Base-by-base conservation (phyloP, 352 stramenopile genomes). In the Pythium rhizo-oryzae region DNA sequence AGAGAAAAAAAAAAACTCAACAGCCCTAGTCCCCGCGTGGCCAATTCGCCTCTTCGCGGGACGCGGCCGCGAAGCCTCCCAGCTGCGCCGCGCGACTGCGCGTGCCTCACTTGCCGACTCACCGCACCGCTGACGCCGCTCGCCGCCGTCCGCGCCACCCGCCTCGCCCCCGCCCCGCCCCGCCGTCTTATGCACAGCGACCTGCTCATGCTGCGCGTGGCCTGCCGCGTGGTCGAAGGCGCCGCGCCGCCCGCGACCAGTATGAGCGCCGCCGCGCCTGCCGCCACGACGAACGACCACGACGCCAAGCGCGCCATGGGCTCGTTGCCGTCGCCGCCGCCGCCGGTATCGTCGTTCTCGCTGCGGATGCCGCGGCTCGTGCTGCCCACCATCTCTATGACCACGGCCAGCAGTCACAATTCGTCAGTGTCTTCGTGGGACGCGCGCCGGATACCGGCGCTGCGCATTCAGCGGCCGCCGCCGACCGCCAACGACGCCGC, bases 161-260 rank as follows among this genome's bases (percentile, higher is more conserved):
- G 12, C 12, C 35, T 41, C 35, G 35, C 12, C 35, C 49, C 25
- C 16, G 19, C 47, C 54, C 13, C 39, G 19, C 37, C 50, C 39
- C 21, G 15, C 41, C 18, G 13, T 47, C 41, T 47, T 23, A 74
- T 74, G 67, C 60, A 58, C 35, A 64, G 47, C 44, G 72, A 81
- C 50, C 75, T 81, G 24, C 59, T 67, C 47, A 52, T 80, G 58
- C 59, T 80, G 60, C 69, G 62, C 46, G 66, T 80, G 50, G 75
- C 67, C 23, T 77, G 66, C 61, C 71, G 75, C 35, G 68, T 80
- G 12, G 72, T 82, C 47, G 72, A 82, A 51, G 65, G 56, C n/a
- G 55, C 53, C 15, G 8, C 57, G 25, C 19, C 43, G 18, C 13
- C 57, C 18, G 28, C 28, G 28, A 30, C 43, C 21, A 47, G 24